A percentile compares a stretch with the other conserved stretches of the same genome.
phyloP scores from a whole-genome alignment of 148 eudicot species.

The Linanthus parryae region DNA sequence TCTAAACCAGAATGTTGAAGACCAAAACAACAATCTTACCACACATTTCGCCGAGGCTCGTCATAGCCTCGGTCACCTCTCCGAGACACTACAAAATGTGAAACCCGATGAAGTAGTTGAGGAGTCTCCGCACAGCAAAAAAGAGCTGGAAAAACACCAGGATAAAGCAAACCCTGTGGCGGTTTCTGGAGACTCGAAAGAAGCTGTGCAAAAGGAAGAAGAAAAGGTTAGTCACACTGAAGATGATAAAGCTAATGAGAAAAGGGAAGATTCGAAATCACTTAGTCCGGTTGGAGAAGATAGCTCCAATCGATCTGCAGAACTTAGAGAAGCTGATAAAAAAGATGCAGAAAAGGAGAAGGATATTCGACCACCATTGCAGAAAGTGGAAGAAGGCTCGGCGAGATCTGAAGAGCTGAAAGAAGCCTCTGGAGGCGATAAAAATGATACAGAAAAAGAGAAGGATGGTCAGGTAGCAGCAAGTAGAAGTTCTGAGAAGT shows the following conservation, averaged over 20 bases:
- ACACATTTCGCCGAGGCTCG: constrained; percentile 45
- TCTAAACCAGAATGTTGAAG: constrained; percentile 40
- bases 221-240: neutral
- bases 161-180: neutral
- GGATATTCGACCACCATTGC: neutral
- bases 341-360: neutral
- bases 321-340: neutral
- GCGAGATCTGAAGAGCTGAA: neutral
- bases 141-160: constrained; percentile 10
- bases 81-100: constrained; percentile 40
- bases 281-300: neutral
- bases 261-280: neutral
- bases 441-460: too few relatives aligned
- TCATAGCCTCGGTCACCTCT: constrained; percentile 33
- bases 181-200: neutral
- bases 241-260: neutral
- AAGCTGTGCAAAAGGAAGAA: neutral
- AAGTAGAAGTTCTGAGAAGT: neutral
- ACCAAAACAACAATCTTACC: constrained; percentile 34
- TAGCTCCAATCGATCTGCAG: neutral
- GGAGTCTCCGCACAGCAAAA: too few relatives aligned
- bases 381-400: neutral
- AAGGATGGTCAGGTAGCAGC: neutral
- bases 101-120: constrained; percentile 50
- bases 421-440: too few relatives aligned